Conservation (phyloP, 108 stramenopile species). For the Bacterosira constricta region DNA sequence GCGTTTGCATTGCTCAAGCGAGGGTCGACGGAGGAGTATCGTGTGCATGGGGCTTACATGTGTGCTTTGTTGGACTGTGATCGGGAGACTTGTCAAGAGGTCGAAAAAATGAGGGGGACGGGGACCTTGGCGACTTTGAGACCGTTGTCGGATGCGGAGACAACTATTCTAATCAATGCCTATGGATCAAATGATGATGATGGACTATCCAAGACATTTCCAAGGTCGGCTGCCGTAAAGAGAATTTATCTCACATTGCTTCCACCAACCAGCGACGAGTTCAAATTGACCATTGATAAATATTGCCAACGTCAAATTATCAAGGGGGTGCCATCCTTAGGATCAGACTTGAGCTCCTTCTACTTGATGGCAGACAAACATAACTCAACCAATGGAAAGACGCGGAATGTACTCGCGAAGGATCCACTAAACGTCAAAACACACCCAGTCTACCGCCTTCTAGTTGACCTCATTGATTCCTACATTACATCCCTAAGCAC, state of each 20-base stretch:
- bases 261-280: conserved; percentile 59
- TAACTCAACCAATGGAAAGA: conserved; percentile 18
- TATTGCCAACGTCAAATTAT: conserved; percentile 73
- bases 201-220: conserved; percentile 50
- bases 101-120: conserved; percentile 61
- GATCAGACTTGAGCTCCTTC: conserved; percentile 80
- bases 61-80: conserved; percentile 78
- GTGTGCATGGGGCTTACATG: conserved; percentile 91
- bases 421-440: conserved; percentile 80
- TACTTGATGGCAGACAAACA: conserved; percentile 45
- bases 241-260: conserved; percentile 75
- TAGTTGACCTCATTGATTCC: conserved; percentile 67
- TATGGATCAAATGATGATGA: conserved; percentile 51
- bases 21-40: conserved; percentile 89
- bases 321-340: conserved; percentile 91
- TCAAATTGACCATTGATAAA: conserved; percentile 56
- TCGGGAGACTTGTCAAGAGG: conserved; percentile 44
- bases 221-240: conserved; percentile 59
- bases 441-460: conserved; percentile 58
- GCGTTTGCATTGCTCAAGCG: conserved; percentile 64
- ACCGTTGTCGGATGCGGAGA: conserved; percentile 63
- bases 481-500: conserved; percentile 63
- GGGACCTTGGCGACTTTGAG: conserved; percentile 64
- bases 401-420: conserved; percentile 43
- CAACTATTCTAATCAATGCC: conserved; percentile 49